Conservation (phyloP, 768 basidiomycete genomes). For the Lyophyllum atratum region DNA sequence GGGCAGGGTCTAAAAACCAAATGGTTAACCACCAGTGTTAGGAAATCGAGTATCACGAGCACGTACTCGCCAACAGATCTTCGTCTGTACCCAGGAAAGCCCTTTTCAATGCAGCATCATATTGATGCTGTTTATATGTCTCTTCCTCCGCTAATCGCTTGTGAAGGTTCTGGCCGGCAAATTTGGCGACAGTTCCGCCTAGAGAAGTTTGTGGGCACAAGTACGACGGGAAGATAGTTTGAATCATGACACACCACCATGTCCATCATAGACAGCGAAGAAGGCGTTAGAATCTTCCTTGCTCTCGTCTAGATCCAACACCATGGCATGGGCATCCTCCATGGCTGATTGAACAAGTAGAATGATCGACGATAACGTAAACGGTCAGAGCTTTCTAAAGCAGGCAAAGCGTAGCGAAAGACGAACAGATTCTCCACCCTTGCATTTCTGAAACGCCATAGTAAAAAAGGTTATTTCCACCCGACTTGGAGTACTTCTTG, state of each 20-base stretch:
- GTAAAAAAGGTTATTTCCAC: constrained; percentile 65
- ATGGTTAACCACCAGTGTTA: constrained; percentile 9
- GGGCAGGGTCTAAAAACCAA: constrained; percentile 67
- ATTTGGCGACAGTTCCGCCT: constrained; percentile 87
- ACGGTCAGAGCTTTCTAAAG: background rate
- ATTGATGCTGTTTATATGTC: constrained; percentile 68
- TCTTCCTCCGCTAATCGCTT: constrained; percentile 74
- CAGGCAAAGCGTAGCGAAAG: constrained; percentile 6
- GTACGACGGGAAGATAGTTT: constrained; percentile 2
- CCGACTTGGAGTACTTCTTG: constrained; percentile 76
- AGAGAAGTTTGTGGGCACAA: constrained; percentile 9
- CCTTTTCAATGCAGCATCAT: constrained; percentile 76
- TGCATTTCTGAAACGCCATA: constrained; percentile 97
- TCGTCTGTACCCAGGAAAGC: constrained; percentile 95
- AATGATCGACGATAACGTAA: background rate
- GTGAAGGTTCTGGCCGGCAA: constrained; percentile 84
- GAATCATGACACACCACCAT: constrained; percentile 71
- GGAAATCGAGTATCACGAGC: background rate
- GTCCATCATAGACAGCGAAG: constrained; percentile 98
- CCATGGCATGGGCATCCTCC: constrained; percentile 91
- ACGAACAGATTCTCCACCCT: constrained; percentile 97
- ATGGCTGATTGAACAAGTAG: constrained; percentile 60
- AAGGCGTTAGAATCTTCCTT: constrained; percentile 63
- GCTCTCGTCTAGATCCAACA: constrained; percentile 66
- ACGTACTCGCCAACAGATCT: constrained; percentile 82